Base-by-base conservation (phyloP, 1,284 basidiomycete genomes). In the Veloboletus limbatus region DNA sequence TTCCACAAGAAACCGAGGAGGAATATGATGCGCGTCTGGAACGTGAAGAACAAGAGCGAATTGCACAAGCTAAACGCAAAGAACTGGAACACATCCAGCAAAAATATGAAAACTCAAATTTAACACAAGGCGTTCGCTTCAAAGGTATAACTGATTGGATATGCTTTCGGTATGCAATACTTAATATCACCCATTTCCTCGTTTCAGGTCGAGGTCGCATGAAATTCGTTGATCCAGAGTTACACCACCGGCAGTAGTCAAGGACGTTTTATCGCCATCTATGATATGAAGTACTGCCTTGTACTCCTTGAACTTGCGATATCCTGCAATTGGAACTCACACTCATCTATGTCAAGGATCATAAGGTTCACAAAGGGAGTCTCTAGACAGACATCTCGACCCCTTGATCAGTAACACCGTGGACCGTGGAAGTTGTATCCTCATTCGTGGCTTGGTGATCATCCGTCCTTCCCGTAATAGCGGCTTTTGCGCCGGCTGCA, bases 1-100 rank as follows among this genome's bases (percentile, higher is more conserved):
- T 55, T 22, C 43, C 43, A 24, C 48, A 57, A 43, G 75, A 76
- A 56, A 81, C 76, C 10, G 76, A 73, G 54, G 77, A 82, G 59
- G 84, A 88, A 59, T 85, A 87, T 54, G 86, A 87, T 59, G 79
- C 79, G 0, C 69, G 85, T 32, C 59, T 88, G 35, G 85, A 87
- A 57, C 69, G 81, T 27, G 86, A 88, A 61, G 85, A 88, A 63
- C 75, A 74, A 22, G 81, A 83, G 55, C 69, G 83, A 22, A 53
- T 78, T 1, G 80, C 74, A 52, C 69, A 65, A 6, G 71, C 68
- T 25, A 71, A 71, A 44, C 72, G 64, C 52, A 65, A 58, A 34
- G 76, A 82, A 48, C 60, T 86, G 25, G 73, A 77, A 52, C 65
- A 71, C 36, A 60, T 85, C 35, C 76, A 73, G 49, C 63, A 67